phyloP scores from a whole-genome alignment of 768 basidiomycete genomes.

The Filobasidium floriforme region DNA sequence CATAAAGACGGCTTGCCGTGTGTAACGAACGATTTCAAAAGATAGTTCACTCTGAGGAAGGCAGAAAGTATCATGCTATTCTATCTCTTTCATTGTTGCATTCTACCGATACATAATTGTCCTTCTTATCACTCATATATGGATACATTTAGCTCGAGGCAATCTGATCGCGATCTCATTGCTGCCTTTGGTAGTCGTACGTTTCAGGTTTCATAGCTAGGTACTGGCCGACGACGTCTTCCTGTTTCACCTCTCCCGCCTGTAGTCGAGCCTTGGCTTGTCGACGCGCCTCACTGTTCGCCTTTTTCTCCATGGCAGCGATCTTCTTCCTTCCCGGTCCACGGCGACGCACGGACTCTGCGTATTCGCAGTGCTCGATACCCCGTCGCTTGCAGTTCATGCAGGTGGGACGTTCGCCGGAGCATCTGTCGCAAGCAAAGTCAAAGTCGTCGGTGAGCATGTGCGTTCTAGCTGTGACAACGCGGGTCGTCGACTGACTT shows the following conservation, averaged over 20 bases:
- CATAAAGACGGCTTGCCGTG: too few species aligned
- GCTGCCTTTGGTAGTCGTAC: too few species aligned
- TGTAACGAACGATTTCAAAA: too few species aligned
- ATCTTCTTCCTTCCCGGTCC: constrained; percentile 5
- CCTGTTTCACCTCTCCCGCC: background rate
- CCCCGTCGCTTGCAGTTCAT: constrained; percentile 2
- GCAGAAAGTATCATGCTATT: too few species aligned
- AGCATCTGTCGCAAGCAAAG: constrained; percentile 1
- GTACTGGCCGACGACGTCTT: background rate
- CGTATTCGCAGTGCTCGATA: background rate
- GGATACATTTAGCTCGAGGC: too few species aligned
- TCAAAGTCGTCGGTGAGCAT: background rate
- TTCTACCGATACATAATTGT: too few species aligned
- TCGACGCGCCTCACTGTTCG: background rate
- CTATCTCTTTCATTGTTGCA: too few species aligned
- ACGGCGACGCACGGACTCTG: background rate
- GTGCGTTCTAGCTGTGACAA: background rate
- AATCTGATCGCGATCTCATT: too few species aligned
- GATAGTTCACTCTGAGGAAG: too few species aligned
- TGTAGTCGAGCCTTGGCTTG: background rate
- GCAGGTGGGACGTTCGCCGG: constrained; percentile 1
- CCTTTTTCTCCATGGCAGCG: constrained; percentile 4
- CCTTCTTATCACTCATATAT: too few species aligned
- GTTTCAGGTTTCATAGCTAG: too few species aligned
- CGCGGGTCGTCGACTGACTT: background rate